Percentiles rank a stretch among this genome's conserved stretches.
These are phyloP conservation scores for Pontederia paniculata DNA, from an alignment of 176 grass and related monocot genomes.

Conservation along the genomic window DNA sequence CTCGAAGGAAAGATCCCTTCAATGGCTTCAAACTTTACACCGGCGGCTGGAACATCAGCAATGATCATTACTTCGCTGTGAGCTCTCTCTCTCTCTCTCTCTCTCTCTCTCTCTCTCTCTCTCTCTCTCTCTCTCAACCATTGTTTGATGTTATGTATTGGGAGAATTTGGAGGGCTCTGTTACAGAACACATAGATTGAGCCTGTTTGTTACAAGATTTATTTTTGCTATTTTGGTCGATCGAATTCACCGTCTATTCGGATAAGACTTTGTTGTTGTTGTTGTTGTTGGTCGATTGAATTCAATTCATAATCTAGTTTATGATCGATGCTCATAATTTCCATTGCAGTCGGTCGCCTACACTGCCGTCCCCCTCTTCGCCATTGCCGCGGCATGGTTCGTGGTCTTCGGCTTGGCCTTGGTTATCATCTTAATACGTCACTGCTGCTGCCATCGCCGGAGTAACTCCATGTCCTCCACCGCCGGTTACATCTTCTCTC, in stretches of 20 bases:
- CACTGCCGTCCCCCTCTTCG: constrained; percentile 59
- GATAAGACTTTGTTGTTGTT: no score
- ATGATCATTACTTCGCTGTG: constrained; percentile 69
- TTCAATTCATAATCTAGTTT: no score
- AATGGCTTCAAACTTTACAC: constrained; percentile 51
- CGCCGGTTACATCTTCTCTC: constrained; percentile 20
- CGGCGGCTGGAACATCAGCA: constrained; percentile 89
- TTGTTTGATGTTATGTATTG: no score
- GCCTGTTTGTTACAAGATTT: neutral
- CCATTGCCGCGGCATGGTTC: constrained; percentile 38
- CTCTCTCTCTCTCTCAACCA: neutral
- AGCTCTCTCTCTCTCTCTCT: constrained; percentile 10
- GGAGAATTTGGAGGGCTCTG: no score
- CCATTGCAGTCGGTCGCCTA: constrained; percentile 62
- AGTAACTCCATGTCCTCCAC: constrained; percentile 44
- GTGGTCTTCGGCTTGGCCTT: constrained; percentile 26
- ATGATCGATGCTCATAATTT: no score
- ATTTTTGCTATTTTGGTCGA: no score
- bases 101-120: neutral
- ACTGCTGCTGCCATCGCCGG: constrained; percentile 17
- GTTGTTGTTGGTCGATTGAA: no score
- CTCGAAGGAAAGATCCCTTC: constrained; percentile 64
- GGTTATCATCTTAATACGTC: constrained; percentile 32
- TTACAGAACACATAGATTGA: no score
- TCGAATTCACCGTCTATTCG: no score